Evolutionary conservation across 257 asterid genomes (phyloP), one percentile per base, ranked within the genome.

Genomic region (Solanum chmielewskii): DNA sequence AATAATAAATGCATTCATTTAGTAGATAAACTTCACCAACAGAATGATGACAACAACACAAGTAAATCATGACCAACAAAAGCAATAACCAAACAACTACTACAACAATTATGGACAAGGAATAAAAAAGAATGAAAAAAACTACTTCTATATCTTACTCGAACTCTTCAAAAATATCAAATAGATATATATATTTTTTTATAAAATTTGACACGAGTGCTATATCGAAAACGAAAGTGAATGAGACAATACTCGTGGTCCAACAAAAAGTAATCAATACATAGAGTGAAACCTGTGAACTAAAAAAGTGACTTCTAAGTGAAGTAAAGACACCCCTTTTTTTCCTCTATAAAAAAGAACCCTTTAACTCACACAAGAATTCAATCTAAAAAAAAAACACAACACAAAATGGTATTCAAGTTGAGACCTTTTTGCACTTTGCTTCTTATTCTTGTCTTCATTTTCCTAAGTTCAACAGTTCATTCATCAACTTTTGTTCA

Each of bases 251-350:
- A 59, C 27, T 85, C 52, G 56, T 37, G 68, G 80, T 77, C 86
- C 77, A 80, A 85, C 15, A 15, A 83, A 70, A 27, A 76, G 80
- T 84, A 90, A 85, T 82, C 76, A 89, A 87, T 56, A 86, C 27
- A 45, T 18, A 68, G 85, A 42, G 89, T 82, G 83, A 52, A 86
- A 71, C 31, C 7, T 87, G 74, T 33, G 76, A 37, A 66, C 25
- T 62, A 8, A 86, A 4, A 87, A 85, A 90, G 37, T 90, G 77
- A 87, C 96, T 92, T 92, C 91, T 8, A 88, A 88, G 64, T 91
- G 86, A 93, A 93, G 93, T 87, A 92, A 92, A 91, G 92, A 33
- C 45, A 41, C 86, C 76, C 87, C 83, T 70, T 39, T 82, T 82
- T 76, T 87, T 87, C 88, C 91, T 90, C 86, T 90, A 86, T 86